Percentiles rank a stretch among this genome's conserved stretches.
Conservation (phyloP, 2,329 filamentous ascomycete species). For the Aureobasidium sp. region DNA sequence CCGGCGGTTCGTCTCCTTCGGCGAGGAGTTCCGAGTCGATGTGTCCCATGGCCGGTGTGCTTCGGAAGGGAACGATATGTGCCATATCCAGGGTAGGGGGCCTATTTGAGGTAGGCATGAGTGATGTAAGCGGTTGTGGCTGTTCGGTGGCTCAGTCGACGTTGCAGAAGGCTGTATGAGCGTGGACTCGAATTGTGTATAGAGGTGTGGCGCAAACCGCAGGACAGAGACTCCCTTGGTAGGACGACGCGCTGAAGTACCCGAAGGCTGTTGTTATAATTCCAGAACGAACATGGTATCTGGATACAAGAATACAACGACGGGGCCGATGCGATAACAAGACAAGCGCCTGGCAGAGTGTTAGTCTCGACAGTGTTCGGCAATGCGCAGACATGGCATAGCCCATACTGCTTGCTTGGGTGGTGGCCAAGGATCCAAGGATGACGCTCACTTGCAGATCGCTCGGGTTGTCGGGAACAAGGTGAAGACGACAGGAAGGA, state of each 20-base stretch:
- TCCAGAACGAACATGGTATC: conserved; percentile 1
- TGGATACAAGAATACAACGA: conserved; percentile 8
- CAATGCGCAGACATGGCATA: conserved; percentile 1
- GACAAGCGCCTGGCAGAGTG: background rate
- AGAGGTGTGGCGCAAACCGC: conserved; percentile 9
- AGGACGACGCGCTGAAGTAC: background rate
- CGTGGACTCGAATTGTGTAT: background rate
- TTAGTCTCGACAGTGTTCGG: background rate
- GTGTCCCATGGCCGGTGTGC: conserved; percentile 19
- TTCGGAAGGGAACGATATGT: background rate
- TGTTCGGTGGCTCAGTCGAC: background rate
- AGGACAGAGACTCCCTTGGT: background rate
- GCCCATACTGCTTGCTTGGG: background rate
- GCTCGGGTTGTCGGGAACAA: background rate
- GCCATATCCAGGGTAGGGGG: conserved; percentile 4
- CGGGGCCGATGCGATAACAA: conserved; percentile 6
- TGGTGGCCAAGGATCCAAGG: conserved; percentile 7
- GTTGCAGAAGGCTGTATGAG: background rate
- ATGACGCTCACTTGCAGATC: conserved; percentile 12
- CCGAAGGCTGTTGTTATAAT: conserved; percentile 8
- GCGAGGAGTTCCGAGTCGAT: conserved; percentile 56
- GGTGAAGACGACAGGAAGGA: background rate
- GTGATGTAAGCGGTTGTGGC: background rate
- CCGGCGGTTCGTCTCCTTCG: conserved; percentile 84
- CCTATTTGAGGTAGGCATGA: background rate